Evolutionary conservation across 371 early-diverging fungal genomes (phyloP), one percentile per base, ranked within the genome.

Genomic region (Umbelopsis sp.): DNA sequence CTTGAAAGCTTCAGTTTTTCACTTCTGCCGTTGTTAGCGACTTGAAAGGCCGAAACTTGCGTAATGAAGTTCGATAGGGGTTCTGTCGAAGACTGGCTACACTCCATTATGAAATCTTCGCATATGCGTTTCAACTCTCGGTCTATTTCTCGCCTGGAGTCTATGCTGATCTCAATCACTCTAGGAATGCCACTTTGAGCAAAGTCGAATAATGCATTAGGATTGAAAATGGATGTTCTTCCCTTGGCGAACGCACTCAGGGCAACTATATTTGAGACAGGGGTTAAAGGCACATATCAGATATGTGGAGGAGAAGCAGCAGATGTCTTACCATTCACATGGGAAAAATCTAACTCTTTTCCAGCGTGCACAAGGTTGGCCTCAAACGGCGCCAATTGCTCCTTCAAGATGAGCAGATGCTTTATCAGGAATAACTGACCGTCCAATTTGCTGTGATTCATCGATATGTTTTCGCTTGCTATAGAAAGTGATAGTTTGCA

Each of bases 401-500:
- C 95, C 64, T 94, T 89, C 29, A 94, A 81, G 65, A 91, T 89
- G 38, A 94, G 73, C 52, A 94, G 68, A 71, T 94, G 92, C 72
- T 93, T 94, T 65, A 94, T 89, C 65, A 93, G 74, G 73, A 94
- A 94, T 29, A 94, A 74, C 62, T 92, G 89, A 6, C 89, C 91
- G 70, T 94, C 95, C 10, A 91, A 7, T 45, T 37, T 78, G 76
- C 81, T 74, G 76, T 81, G 24, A 65, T 70, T 74, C 63, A 63
- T 70, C 22, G 75, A 68, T 7, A 91, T 78, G 10, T 73, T 75
- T 16, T 82, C 80, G 41, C 83, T 67, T 16, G 89, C 90, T 18
- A 64, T 71, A 32, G 81, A 70, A 14, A 94, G 74, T 1, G 90
- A 87, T 38, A 82, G 74, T 10, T 84, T 82, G 69, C 95, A 94